Evolutionary conservation across 805 yeast species (phyloP).

Genomic region (Metschnikowia bowlesiae): DNA sequence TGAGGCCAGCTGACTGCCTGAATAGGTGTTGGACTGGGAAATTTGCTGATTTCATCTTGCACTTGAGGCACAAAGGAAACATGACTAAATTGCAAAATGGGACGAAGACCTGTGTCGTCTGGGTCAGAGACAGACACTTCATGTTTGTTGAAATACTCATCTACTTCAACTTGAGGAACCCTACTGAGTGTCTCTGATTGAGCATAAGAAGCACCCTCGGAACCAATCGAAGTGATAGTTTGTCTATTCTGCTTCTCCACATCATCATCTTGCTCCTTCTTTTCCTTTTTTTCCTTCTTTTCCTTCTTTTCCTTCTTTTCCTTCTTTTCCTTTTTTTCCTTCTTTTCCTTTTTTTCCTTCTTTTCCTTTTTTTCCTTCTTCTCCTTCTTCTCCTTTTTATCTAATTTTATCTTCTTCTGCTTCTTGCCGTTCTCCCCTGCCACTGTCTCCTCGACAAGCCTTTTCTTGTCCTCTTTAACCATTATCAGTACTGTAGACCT

Average conservation of each 20-base stretch:
- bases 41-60: conserved; percentile 58
- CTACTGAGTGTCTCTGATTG: conserved; percentile 38
- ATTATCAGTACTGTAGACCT: conserved; percentile 1
- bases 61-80: conserved; percentile 52
- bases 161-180: conserved; percentile 52
- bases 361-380: conserved; percentile 19
- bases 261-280: conserved; percentile 31
- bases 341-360: conserved; percentile 18
- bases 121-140: conserved; percentile 81
- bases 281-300: conserved; percentile 33
- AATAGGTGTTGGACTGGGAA: conserved; percentile 91
- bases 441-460: conserved; percentile 24
- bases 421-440: conserved; percentile 24
- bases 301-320: conserved; percentile 19
- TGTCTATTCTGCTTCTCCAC: not conserved
- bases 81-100: conserved; percentile 64
- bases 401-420: conserved; percentile 22
- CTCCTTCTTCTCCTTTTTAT: conserved; percentile 17
- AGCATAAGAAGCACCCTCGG: conserved; percentile 22
- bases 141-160: conserved; percentile 59
- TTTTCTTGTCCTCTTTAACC: conserved; percentile 27
- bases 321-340: conserved; percentile 24
- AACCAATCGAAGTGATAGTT: not conserved
- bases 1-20: conserved; percentile 96
- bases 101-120: conserved; percentile 48